A percentile compares a stretch with the other conserved stretches of the same genome.
Conservation (phyloP, 805 yeast species). For the Teunomyces stri region DNA sequence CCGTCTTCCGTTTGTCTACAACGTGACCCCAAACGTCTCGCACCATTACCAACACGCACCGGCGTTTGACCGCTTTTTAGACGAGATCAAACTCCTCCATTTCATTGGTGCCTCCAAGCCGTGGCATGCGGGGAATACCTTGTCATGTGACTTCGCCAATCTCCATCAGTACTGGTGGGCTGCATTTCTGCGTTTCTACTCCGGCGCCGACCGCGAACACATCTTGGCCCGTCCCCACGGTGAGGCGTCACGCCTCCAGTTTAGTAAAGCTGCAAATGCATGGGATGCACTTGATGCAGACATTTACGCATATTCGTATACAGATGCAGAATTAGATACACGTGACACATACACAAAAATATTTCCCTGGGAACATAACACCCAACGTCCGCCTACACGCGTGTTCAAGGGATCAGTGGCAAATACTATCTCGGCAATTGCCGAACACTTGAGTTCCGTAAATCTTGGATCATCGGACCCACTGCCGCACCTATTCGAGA, state of each 20-base stretch:
- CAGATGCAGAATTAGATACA: not conserved
- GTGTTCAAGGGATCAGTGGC: constrained; percentile 12
- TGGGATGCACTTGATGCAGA: constrained; percentile 17
- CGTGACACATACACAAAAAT: constrained; percentile 6
- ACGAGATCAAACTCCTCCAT: constrained; percentile 29
- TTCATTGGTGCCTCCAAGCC: constrained; percentile 34
- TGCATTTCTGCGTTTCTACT: constrained; percentile 18
- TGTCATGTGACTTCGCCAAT: constrained; percentile 16
- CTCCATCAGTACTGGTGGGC: constrained; percentile 32
- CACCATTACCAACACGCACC: constrained; percentile 33
- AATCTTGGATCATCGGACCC: constrained; percentile 5
- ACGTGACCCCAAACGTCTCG: constrained; percentile 31
- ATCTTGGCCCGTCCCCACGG: constrained; percentile 13
- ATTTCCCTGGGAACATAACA: constrained; percentile 32
- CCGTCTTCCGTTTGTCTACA: constrained; percentile 31
- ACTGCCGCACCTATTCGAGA: constrained; percentile 2
- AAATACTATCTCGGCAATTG: not conserved
- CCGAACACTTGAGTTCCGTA: constrained; percentile 4
- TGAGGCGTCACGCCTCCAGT: constrained; percentile 22
- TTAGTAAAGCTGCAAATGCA: constrained; percentile 16
- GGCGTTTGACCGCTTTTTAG: constrained; percentile 28
- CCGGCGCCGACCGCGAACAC: constrained; percentile 14
- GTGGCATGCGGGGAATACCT: constrained; percentile 22
- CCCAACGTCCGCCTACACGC: constrained; percentile 21
- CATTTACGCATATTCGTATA: not conserved